These are phyloP conservation scores for Penicillium crustosum DNA, from an alignment of 2,329 filamentous ascomycete species.

Conservation along the genomic window DNA sequence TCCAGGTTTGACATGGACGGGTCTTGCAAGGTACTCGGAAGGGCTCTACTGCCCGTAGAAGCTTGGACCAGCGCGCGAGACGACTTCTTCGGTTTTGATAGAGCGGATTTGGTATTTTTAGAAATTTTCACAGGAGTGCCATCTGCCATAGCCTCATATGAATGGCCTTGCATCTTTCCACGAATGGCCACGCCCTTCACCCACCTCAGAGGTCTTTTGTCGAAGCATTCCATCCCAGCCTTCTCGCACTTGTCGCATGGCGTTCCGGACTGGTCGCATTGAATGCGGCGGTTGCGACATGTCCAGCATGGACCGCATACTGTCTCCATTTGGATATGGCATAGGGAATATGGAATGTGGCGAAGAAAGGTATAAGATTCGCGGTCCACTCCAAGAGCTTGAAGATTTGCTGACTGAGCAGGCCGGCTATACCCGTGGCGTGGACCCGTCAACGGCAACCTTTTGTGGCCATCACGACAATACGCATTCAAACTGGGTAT, in stretches of 20 bases:
- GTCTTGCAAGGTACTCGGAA: constrained; percentile 2
- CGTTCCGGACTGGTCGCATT: constrained; percentile 32
- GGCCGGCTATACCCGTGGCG: background rate
- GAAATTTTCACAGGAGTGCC: background rate
- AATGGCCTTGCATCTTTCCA: constrained; percentile 31
- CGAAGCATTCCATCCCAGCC: constrained; percentile 35
- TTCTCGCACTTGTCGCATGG: constrained; percentile 38
- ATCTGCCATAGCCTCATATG: constrained; percentile 12
- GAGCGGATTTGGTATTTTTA: background rate
- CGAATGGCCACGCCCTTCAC: constrained; percentile 39
- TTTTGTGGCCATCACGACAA: background rate
- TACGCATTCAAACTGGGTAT: background rate
- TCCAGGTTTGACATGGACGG: constrained; percentile 17
- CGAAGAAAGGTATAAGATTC: background rate
- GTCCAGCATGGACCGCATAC: constrained; percentile 32
- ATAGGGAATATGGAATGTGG: constrained; percentile 2
- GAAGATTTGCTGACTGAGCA: constrained; percentile 9
- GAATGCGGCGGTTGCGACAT: constrained; percentile 37
- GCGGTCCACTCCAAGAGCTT: background rate
- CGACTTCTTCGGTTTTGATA: background rate
- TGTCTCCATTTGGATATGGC: constrained; percentile 7
- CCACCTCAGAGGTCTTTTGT: constrained; percentile 37
- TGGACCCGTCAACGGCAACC: background rate
- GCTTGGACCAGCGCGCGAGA: background rate
- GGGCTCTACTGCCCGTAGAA: background rate